Evolutionary conservation across 2,329 filamentous ascomycete genomes (phyloP), one percentile per base, ranked within the genome.

Genomic region (Tolypocladium sp.): DNA sequence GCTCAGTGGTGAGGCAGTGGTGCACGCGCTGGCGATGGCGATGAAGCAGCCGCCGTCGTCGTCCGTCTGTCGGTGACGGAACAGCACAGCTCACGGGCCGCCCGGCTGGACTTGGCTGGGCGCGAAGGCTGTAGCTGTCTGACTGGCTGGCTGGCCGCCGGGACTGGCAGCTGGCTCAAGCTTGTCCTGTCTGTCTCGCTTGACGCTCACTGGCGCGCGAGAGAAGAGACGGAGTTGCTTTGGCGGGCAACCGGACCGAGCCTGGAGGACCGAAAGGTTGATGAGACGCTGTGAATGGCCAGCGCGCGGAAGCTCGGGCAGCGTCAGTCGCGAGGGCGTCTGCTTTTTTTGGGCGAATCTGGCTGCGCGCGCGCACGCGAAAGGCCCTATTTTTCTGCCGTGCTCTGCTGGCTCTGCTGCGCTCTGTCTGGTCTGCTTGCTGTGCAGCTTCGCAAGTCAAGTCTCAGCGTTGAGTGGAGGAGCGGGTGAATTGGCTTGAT

Each of bases 401-500:
- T 22, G 49, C 27, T 22, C 20, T 61, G 55, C 57, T 57, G 42
- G 57, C 52, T 56, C 54, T 58, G 49, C 56, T 60, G 61, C 60
- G 61, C 55, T 65, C 56, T 55, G 25, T 57, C 35, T 59, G 49
- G n/a, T 55, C 55, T 62, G 54, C 62, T 55, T 35, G 56, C 52
- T 55, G 30, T 59, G 58, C 61, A 61, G 58, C 59, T 65, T 58
- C 61, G 65, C 61, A 55, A 40, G 58, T 59, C 55, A 56, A 57
- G 57, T 58, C 57, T 60, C 58, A 46, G 64, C 61, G 62, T 62
- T 63, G 66, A 67, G 74, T 76, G 76, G 76, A 73, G 70, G 71
- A 68, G 64, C 65, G 68, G 67, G 64, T 70, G 67, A 67, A 67
- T 68, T 67, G 70, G 67, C 70, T 69, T 79, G 78, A 81, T 80